Evolutionary conservation across 176 grass and related monocot species (phyloP), one percentile per base, ranked within the genome.

Genomic region (Alopecurus myosuroides): DNA sequence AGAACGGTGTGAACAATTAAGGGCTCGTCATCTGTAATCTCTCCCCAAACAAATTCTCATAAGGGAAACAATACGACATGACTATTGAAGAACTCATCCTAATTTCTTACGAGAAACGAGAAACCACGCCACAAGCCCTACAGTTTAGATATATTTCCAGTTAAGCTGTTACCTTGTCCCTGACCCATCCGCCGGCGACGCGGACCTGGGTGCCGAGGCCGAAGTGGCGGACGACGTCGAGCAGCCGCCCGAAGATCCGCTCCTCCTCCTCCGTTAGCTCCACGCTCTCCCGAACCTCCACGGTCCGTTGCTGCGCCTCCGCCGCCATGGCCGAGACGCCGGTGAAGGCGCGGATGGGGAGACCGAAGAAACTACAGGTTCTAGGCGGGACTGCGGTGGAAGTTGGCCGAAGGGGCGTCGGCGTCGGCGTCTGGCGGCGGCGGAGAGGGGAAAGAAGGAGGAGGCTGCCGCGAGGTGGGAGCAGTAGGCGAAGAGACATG

Each of bases 161-260:
- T 3, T 40, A 36, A 76, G 45, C 68, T 31, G n/a, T 49, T 4
- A 91, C 89, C 89, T 91, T 91, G 55, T 91, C 89, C 70, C 86
- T 73, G 36, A 91, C 89, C 89, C 89, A 91, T 31, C 89, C 89
- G 5, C 89, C 89, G 20, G 89, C 86, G 35, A 91, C 86, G 56
- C 88, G 88, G 84, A 90, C 84, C 88, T 90, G 88, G 34, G 88
- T 90, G 66, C 80, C 85, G 30, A 98, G 89, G 11, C 71, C 53
- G 80, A 94, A 98, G 86, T 90, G 91, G 60, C 81, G 68, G 17
- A 95, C 91, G 53, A 98, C 96, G 5, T 92, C 96, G 17, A 95
- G 89, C 29, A 98, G 79, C 10, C 91, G 66, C n/a, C 34, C 41
- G 81, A 95, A 98, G 50, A 98, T 98, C 69, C 39, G 22, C 52